Evolutionary conservation across 2,329 filamentous ascomycete species (phyloP), one percentile per base, ranked within the genome.

Genomic region (Paraphaeosphaeria minitans): DNA sequence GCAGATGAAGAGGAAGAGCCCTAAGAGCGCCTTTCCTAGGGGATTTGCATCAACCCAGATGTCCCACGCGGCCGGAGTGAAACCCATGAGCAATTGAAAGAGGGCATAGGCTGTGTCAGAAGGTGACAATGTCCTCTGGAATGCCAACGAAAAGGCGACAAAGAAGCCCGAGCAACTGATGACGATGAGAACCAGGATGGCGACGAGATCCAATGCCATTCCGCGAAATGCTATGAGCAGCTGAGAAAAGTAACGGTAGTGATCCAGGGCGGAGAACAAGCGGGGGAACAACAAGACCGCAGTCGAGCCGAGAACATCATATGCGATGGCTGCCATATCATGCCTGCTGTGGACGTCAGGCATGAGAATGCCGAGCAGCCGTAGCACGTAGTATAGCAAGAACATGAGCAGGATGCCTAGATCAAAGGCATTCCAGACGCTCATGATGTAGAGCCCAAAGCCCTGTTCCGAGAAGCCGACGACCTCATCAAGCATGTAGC

Each of bases 391-490:
- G 80, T 97, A 97, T 56, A 91, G 85, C 68, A 96, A 87, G 67
- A 97, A 87, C 60, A 97, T 81, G 24, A 96, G 79, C 53, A 97
- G 80, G 54, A 97, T 97, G 9, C 93, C 93, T 39, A 97, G 81
- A 72, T 97, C 94, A 75, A 97, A 97, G 39, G 93, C 87, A 75
- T 97, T 97, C 94, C 94, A 97, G 75, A 97, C 95, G 75, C 92
- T 96, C 88, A 97, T 94, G 70, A 97, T 92, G 78, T 97, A 98
- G 31, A 98, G 85, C 39, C 93, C 93, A 75, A 97, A 97, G 2
- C 94, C 94, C 77, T 97, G 93, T 76, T 98, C 94, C 66, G 93
- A 97, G 82, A 97, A 97, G 12, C 93, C 93, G 19, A 97, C 93
- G 22, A 98, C 85, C 77, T 97, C 94, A 70, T 97, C 94, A 33